phyloP scores from a whole-genome alignment of 805 yeast species.

The Blastobotrys muscicola region DNA sequence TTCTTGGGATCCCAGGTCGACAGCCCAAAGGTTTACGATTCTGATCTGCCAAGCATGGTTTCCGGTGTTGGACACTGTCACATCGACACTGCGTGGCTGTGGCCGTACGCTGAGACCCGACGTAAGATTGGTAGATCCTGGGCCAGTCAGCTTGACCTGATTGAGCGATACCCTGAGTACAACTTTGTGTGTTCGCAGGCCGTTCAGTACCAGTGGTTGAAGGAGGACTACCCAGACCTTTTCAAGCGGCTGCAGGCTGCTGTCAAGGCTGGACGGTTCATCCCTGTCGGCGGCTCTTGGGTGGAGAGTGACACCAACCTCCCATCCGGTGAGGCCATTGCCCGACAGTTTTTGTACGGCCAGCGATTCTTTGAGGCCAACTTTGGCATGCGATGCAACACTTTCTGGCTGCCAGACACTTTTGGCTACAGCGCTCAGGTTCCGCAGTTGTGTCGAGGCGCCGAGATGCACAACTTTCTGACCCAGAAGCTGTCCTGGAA shows the following conservation, averaged over 20 bases:
- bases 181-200: conserved; percentile 93
- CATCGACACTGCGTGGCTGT: conserved; percentile 96
- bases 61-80: conserved; percentile 91
- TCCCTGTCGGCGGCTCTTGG: conserved; percentile 97
- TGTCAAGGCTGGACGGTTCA: conserved; percentile 62
- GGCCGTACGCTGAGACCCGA: conserved; percentile 97
- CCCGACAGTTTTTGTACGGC: conserved; percentile 83
- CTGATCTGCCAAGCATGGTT: conserved; percentile 32
- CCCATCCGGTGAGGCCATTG: conserved; percentile 86
- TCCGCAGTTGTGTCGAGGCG: conserved; percentile 81
- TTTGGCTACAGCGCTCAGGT: conserved; percentile 94
- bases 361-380: conserved; percentile 74
- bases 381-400: conserved; percentile 65
- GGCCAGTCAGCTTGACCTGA: conserved; percentile 81
- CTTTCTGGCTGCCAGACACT: conserved; percentile 96
- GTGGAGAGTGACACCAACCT: conserved; percentile 94
- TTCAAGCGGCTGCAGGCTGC: conserved; percentile 49
- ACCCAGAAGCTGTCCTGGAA: conserved; percentile 97
- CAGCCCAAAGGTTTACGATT: conserved; percentile 50
- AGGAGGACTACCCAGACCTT: conserved; percentile 76
- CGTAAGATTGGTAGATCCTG: conserved; percentile 90
- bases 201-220: conserved; percentile 90
- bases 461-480: conserved; percentile 74
- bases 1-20: conserved; percentile 61
- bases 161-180: conserved; percentile 87